Percentiles rank a stretch among this genome's conserved stretches.
phyloP scores from a whole-genome alignment of 1,284 basidiomycete genomes.

The Heterobasidion occidentale region DNA sequence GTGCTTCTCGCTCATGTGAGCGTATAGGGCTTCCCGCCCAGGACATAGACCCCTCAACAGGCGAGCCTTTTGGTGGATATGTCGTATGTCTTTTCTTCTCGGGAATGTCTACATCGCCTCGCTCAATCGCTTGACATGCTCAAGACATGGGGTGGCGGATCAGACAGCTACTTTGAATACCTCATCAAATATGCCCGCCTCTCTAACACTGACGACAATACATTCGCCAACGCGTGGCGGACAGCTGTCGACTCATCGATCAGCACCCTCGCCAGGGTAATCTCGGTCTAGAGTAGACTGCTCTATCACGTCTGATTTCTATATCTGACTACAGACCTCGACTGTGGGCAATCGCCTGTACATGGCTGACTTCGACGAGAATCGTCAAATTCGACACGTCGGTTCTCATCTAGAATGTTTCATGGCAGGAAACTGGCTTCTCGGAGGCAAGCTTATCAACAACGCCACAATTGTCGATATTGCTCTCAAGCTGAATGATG shows the following conservation, averaged over 20 bases:
- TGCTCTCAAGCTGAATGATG: slow-evolving; percentile 53
- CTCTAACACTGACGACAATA: slow-evolving; percentile 49
- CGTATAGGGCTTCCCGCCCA: slow-evolving; percentile 4
- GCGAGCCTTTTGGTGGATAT: slow-evolving; percentile 2
- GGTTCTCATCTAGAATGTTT: slow-evolving; percentile 68
- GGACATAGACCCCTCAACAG: slow-evolving; percentile 3
- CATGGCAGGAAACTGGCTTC: slow-evolving; percentile 65
- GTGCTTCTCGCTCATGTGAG: neutral
- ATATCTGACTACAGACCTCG: slow-evolving; percentile 36
- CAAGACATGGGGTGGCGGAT: slow-evolving; percentile 62
- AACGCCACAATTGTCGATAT: slow-evolving; percentile 61
- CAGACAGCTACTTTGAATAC: slow-evolving; percentile 71
- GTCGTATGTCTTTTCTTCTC: slow-evolving; percentile 2
- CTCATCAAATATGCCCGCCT: slow-evolving; percentile 67
- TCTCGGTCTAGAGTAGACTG: neutral
- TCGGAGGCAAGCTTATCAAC: slow-evolving; percentile 56
- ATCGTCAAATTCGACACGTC: slow-evolving; percentile 42
- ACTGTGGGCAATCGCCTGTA: slow-evolving; percentile 55
- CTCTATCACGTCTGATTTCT: neutral
- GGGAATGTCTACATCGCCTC: neutral
- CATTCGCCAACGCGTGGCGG: slow-evolving; percentile 58
- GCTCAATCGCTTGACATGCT: neutral
- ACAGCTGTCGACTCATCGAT: slow-evolving; percentile 68
- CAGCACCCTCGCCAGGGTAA: slow-evolving; percentile 16
- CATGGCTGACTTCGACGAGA: slow-evolving; percentile 42